A percentile compares a stretch with the other conserved stretches of the same genome.
Conservation (phyloP, 1,284 basidiomycete genomes). For the Anthracocystis panici-leucophaei region DNA sequence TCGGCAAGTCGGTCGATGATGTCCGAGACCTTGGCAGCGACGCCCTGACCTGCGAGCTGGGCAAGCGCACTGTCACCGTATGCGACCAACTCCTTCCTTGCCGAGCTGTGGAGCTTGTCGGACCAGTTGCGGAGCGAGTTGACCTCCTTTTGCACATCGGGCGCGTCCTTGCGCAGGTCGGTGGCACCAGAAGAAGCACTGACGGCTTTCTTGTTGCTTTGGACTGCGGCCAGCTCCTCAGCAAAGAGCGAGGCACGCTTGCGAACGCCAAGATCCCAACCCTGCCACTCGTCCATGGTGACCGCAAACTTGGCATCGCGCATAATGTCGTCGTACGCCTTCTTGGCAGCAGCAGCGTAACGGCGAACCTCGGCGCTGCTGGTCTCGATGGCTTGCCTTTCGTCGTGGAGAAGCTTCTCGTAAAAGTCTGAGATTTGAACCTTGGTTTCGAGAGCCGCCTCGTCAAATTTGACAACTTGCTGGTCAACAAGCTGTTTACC, state of each 20-base stretch:
- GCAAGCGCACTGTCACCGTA: constrained; percentile 40
- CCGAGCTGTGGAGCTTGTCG: constrained; percentile 51
- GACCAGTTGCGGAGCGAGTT: constrained; percentile 25
- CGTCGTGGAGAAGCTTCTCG: constrained; percentile 42
- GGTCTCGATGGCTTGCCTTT: constrained; percentile 51
- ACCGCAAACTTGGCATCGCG: constrained; percentile 57
- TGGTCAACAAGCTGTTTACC: constrained; percentile 46
- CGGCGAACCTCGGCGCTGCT: constrained; percentile 53
- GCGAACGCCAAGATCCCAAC: constrained; percentile 62
- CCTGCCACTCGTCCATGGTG: constrained; percentile 62
- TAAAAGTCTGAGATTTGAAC: constrained; percentile 47
- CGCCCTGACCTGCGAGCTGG: constrained; percentile 52
- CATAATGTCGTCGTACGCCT: constrained; percentile 60
- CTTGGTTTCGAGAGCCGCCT: constrained; percentile 44
- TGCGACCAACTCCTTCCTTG: constrained; percentile 46
- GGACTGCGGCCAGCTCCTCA: constrained; percentile 50
- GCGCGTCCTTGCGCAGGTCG: constrained; percentile 44
- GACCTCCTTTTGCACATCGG: constrained; percentile 50
- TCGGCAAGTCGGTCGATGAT: constrained; percentile 48
- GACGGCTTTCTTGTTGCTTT: constrained; percentile 37
- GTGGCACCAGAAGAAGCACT: constrained; percentile 31
- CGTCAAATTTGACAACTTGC: constrained; percentile 50
- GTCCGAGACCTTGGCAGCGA: constrained; percentile 42
- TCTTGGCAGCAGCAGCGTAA: constrained; percentile 48
- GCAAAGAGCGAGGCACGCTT: constrained; percentile 46